Evolutionary conservation across 129 eudicot genomes (phyloP).

Genomic region (Ambrosia trifida): DNA sequence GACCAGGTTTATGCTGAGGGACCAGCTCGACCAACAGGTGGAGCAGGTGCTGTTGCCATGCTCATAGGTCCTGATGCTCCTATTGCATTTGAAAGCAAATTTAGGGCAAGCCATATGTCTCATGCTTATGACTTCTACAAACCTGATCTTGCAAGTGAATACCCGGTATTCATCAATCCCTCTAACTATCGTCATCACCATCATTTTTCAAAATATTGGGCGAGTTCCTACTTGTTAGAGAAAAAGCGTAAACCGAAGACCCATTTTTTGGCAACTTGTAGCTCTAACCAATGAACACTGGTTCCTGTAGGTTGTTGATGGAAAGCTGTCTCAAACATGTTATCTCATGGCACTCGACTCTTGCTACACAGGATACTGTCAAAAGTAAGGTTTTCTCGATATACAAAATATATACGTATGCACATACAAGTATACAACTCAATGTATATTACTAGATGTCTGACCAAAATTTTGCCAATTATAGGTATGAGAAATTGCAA

Average conservation of each 20-base stretch:
- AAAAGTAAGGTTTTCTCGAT: conserved; percentile 52
- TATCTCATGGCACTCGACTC: conserved; percentile 97
- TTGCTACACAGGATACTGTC: conserved; percentile 76
- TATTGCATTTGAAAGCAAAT: conserved; percentile 89
- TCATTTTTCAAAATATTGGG: not conserved
- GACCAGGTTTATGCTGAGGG: conserved; percentile 97
- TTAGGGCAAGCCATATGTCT: conserved; percentile 93
- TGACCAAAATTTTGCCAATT: conserved; percentile 20
- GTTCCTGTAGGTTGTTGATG: conserved; percentile 81
- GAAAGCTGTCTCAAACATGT: conserved; percentile 96
- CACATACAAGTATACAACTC: not conserved
- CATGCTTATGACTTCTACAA: conserved; percentile 96
- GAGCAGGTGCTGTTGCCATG: conserved; percentile 98
- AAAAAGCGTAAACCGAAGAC: not conserved
- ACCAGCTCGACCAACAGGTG: conserved; percentile 99
- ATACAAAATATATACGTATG: not conserved
- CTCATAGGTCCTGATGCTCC: conserved; percentile 97
- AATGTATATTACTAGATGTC: not conserved
- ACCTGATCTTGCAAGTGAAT: conserved; percentile 97
- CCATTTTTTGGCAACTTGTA: not conserved
- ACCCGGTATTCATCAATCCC: conserved; percentile 63
- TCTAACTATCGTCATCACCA: not conserved
- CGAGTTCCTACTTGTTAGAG: not conserved
- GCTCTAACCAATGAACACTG: conserved; percentile 12
- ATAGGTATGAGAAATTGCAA: conserved; percentile 77